phyloP scores from a whole-genome alignment of 2,329 filamentous ascomycete species.

The Cladosporium sp. region DNA sequence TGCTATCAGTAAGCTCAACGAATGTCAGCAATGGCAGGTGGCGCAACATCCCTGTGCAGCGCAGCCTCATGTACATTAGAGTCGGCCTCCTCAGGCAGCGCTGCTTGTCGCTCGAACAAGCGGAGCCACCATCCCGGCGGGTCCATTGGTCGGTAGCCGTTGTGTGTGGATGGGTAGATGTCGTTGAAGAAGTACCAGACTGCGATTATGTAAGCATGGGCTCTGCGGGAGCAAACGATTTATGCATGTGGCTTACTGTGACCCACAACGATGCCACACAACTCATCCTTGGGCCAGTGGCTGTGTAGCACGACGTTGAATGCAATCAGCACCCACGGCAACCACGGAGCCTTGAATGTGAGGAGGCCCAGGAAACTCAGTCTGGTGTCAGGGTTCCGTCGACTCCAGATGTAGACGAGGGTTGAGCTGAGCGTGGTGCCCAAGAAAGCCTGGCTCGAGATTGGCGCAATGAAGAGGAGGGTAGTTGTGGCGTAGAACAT shows the following conservation, averaged over 20 bases:
- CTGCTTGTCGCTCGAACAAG: slow-evolving; percentile 64
- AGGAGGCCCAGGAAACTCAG: slow-evolving; percentile 79
- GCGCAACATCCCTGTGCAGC: slow-evolving; percentile 34
- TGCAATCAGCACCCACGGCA: slow-evolving; percentile 93
- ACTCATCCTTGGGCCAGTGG: slow-evolving; percentile 88
- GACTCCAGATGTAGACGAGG: slow-evolving; percentile 96
- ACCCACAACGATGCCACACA: slow-evolving; percentile 91
- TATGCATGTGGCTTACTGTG: slow-evolving; percentile 57
- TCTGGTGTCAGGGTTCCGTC: slow-evolving; percentile 87
- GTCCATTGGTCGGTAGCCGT: slow-evolving; percentile 80
- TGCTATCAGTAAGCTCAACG: slow-evolving; percentile 8
- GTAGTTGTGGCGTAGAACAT: slow-evolving; percentile 80
- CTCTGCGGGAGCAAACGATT: not conserved
- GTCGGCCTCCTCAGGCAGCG: slow-evolving; percentile 27
- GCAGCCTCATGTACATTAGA: slow-evolving; percentile 36
- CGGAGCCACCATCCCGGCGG: slow-evolving; percentile 89
- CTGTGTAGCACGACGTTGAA: slow-evolving; percentile 93
- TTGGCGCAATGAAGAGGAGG: slow-evolving; percentile 77
- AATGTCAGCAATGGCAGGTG: slow-evolving; percentile 33
- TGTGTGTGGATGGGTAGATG: slow-evolving; percentile 89
- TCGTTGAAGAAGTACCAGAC: slow-evolving; percentile 98
- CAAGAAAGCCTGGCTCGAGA: slow-evolving; percentile 89
- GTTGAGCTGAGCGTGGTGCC: slow-evolving; percentile 92
- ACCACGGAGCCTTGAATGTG: slow-evolving; percentile 89
- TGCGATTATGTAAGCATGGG: slow-evolving; percentile 31